phyloP scores from a whole-genome alignment of 441 rosid genomes.

The Pelargonium myrrhifolium region DNA sequence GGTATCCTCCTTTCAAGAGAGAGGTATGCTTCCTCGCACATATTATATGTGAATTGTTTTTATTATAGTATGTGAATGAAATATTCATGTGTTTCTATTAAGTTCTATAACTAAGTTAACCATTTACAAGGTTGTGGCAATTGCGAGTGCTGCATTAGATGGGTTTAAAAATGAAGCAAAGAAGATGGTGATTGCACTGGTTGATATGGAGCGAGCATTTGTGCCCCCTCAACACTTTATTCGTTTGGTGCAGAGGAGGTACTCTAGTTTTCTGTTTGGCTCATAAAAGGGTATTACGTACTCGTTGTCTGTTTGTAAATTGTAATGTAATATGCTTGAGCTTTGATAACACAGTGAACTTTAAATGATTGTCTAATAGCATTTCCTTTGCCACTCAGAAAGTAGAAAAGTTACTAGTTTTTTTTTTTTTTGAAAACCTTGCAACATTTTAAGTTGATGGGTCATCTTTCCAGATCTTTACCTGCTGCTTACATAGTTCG shows the following conservation, averaged over 20 bases:
- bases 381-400: constrained; percentile 3
- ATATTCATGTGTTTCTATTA: constrained; percentile 8
- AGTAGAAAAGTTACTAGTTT: neutral
- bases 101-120: neutral
- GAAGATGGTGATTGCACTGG: constrained; percentile 91
- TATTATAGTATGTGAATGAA: constrained; percentile 9
- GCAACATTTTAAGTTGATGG: neutral
- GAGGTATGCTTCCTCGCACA: constrained; percentile 40
- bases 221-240: constrained; percentile 98
- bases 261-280: constrained; percentile 8
- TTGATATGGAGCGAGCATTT: constrained; percentile 97
- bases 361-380: neutral
- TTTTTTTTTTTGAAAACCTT: neutral
- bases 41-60: constrained; percentile 12
- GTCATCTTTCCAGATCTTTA: neutral
- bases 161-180: constrained; percentile 77
- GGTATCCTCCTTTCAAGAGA: no score
- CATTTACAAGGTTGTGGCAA: constrained; percentile 58
- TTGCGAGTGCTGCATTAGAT: constrained; percentile 84
- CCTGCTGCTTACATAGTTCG: constrained; percentile 6
- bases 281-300: neutral
- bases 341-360: no score
- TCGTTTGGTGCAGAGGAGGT: constrained; percentile 92
- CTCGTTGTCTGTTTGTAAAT: neutral
- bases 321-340: neutral